Base-by-base conservation (phyloP, 441 rosid genomes). In the Populus hybrid region DNA sequence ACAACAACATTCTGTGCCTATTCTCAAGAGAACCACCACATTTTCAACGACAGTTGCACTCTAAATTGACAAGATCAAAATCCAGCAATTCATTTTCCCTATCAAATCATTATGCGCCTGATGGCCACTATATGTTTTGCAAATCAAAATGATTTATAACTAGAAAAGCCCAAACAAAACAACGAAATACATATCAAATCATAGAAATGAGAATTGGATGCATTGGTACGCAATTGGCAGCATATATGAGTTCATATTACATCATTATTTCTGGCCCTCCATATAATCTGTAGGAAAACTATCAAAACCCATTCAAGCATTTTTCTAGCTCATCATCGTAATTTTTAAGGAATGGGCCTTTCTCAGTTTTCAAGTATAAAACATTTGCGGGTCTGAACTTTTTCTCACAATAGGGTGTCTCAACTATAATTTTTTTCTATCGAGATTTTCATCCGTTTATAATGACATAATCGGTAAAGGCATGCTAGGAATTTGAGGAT, bases 21-120 rank as follows among this genome's bases (percentile, higher is more conserved):
- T 10, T 24, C 69, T 23, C 12, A 14, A 65, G 0, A 65, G 32
- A 65, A 69, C 4, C 8, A 20, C 63, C 63, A 20, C 63, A 24
- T 32, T 67, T 67, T 72, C 73, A 14, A 70, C 64, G 66, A 35
- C 5, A 50, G 2, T n/a, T 14, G n/a, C 74, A 73, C 78, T 54
- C 61, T 36, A 75, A 5, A 54, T 38, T n/a, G 26, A 67, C 3
- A 67, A 73, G 30, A 59, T 68, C 38, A 23, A 36, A 67, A 35
- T 16, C 42, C 9, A 21, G 6, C 11, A 12, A 21, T 59, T 57
- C 10, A 7, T 50, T 10, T 10, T 10, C n/a, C n/a, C 10, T 70
- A 66, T 1, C 10, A 35, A 70, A 21, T 11, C 1, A 65, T 71
- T 69, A 10, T 2, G 42, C 20, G 42, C 32, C 24, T 9, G 10